phyloP scores from a whole-genome alignment of 345 rosid genomes.

The Pelargonium nanum region DNA sequence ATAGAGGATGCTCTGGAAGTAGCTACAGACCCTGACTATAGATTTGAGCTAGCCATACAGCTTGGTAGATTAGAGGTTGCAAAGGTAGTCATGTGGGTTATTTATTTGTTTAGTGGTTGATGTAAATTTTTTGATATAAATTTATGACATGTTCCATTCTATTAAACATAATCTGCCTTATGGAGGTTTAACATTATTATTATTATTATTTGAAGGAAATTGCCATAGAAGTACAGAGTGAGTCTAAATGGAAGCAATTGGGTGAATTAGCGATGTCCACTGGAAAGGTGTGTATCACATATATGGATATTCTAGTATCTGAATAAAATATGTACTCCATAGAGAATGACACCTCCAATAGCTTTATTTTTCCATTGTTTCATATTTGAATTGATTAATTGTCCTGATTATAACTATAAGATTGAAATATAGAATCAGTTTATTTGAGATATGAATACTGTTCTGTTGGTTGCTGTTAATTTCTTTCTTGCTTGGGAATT shows the following conservation, averaged over 20 bases:
- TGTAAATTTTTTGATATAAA: not conserved
- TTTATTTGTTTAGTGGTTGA: not conserved
- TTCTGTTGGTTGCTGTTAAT: conserved; percentile 1
- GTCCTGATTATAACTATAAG: not conserved
- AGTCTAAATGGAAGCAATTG: conserved; percentile 96
- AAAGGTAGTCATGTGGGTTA: conserved; percentile 39
- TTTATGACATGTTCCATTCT: not conserved
- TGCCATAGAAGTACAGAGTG: conserved; percentile 69
- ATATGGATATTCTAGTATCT: not conserved
- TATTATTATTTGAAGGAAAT: conserved; percentile 48
- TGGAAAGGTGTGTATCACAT: conserved; percentile 73
- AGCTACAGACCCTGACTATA: conserved; percentile 94
- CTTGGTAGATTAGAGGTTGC: conserved; percentile 91
- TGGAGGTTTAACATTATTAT: not conserved
- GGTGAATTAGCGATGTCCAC: conserved; percentile 95
- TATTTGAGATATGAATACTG: not conserved
- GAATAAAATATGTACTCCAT: not conserved
- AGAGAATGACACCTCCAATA: not conserved
- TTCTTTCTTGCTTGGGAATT: conserved; percentile 8
- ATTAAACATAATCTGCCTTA: not conserved
- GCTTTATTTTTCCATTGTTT: not conserved
- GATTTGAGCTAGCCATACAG: conserved; percentile 91
- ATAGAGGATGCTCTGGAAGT: conserved; percentile 90
- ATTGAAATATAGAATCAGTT: not conserved
- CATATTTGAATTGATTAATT: not conserved